Evolutionary conservation across 2,329 filamentous ascomycete genomes (phyloP).

Genomic region (Colletotrichum scovillei): DNA sequence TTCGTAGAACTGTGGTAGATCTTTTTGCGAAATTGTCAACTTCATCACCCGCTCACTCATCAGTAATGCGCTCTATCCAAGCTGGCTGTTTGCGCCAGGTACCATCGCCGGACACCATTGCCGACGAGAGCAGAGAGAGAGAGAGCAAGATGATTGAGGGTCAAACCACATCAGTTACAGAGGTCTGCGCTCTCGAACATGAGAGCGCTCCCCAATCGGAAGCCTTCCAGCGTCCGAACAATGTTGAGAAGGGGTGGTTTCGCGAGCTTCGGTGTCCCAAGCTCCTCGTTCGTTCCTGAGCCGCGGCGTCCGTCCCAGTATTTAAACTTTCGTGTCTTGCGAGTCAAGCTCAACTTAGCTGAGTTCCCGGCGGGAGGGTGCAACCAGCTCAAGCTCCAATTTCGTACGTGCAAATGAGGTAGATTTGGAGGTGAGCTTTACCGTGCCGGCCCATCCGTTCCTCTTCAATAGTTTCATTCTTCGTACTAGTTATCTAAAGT

Average conservation of each 20-base stretch:
- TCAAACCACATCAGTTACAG: not conserved
- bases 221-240: conserved; percentile 22
- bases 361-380: not conserved
- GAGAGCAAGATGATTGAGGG: not conserved
- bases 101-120: no score
- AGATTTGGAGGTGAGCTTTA: not conserved
- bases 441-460: not conserved
- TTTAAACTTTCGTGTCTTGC: not conserved
- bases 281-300: not conserved
- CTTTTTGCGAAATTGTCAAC: not conserved
- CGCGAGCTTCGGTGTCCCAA: not conserved
- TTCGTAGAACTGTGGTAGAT: not conserved
- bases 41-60: not conserved
- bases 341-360: not conserved
- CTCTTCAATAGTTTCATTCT: not conserved
- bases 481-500: not conserved
- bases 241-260: not conserved
- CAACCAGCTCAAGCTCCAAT: not conserved
- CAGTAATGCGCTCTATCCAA: no score
- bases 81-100: no score
- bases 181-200: not conserved
- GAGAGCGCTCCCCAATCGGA: conserved; percentile 9
- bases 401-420: not conserved
- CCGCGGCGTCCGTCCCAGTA: not conserved
- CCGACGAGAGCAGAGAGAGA: no score